phyloP scores from a whole-genome alignment of 2,329 filamentous ascomycete species.

The Apiospora rasikravindrae region DNA sequence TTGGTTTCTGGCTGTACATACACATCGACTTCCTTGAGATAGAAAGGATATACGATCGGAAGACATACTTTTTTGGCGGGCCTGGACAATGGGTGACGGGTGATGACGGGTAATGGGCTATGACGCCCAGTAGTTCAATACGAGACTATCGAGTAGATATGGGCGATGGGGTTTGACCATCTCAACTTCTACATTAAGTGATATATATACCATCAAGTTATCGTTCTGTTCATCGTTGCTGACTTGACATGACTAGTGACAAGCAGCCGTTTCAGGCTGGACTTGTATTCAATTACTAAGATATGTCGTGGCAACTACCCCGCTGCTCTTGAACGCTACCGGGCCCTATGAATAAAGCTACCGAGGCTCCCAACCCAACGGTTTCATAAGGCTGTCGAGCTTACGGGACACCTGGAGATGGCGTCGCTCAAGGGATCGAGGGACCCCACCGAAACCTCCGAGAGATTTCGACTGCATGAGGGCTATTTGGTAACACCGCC shows the following conservation, averaged over 20 bases:
- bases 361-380: neutral
- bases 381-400: neutral
- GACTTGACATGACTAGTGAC: neutral
- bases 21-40: neutral
- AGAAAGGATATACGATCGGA: slow-evolving; percentile 7
- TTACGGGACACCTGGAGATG: neutral
- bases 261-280: too few relatives aligned
- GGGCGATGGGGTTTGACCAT: neutral
- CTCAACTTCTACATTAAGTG: neutral
- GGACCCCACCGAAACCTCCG: neutral
- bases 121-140: neutral
- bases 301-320: neutral
- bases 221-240: neutral
- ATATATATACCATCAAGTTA: neutral
- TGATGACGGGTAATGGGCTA: neutral
- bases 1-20: slow-evolving; percentile 3
- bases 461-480: neutral
- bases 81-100: neutral
- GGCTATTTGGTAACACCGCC: neutral
- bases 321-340: neutral
- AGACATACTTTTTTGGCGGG: neutral
- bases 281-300: neutral
- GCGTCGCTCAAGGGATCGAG: neutral
- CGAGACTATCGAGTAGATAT: neutral
- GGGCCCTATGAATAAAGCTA: neutral